These are phyloP conservation scores for rapeseed (Brassica napus) DNA, from an alignment of 345 rosid genomes.

Conservation along the genomic window Da-Ae NC_063441.1:10058501-10059000, in stretches of 20 bases:
- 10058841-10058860: conserved; percentile 4
- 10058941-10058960: neutral
- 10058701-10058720: conserved; percentile 13
- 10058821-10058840: neutral
- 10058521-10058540: neutral
- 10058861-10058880: neutral
- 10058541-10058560: neutral
- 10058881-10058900: neutral
- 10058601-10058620: conserved; percentile 22
- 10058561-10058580: conserved; percentile 9
- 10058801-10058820: conserved; percentile 21
- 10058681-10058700: conserved; percentile 16
- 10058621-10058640: conserved; percentile 12
- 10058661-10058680: neutral
- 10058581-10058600: conserved; percentile 31
- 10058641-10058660: conserved; percentile 1
- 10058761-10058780: conserved; percentile 6
- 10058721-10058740: conserved; percentile 29
- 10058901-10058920: neutral
- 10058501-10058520: too few species aligned
- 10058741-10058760: conserved; percentile 17
- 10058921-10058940: neutral
- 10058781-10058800: neutral
- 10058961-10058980: neutral
- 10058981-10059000: too few species aligned